Percentiles rank a stretch among this genome's conserved stretches.
Evolutionary conservation across 106 monocot species (phyloP).

Genomic region (Dendrobium catenatum): DNA sequence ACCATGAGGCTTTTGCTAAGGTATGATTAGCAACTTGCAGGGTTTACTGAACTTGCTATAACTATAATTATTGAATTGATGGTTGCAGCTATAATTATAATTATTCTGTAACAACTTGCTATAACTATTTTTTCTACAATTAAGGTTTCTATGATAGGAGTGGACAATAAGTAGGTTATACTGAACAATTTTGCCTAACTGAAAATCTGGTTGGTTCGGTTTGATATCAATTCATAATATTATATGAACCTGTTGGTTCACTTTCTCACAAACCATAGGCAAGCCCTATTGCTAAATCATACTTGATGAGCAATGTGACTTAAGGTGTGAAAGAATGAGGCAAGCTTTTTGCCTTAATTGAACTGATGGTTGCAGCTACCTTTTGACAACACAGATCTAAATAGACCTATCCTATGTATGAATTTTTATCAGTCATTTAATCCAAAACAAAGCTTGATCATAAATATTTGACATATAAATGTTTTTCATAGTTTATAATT

Average conservation of each 20-base stretch:
- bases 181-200: neutral
- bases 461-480: too few relatives aligned
- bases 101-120: neutral
- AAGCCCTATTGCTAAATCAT: neutral
- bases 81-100: neutral
- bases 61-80: too few relatives aligned
- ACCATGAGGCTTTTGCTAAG: conserved; percentile 44
- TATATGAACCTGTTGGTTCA: neutral
- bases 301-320: neutral
- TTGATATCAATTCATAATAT: neutral
- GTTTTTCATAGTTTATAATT: too few relatives aligned
- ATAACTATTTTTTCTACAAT: neutral
- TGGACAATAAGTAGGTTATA: neutral
- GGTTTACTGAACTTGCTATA: too few relatives aligned
- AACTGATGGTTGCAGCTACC: neutral
- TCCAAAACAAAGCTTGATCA: too few relatives aligned
- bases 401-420: too few relatives aligned
- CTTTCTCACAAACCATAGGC: neutral
- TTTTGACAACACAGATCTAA: too few relatives aligned
- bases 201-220: neutral
- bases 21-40: conserved; percentile 8
- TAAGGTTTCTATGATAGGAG: neutral
- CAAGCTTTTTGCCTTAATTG: neutral
- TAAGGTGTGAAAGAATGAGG: neutral
- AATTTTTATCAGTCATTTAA: too few relatives aligned